Base-by-base conservation (phyloP, 805 yeast genomes). In the Barnettozyma populi region DNA sequence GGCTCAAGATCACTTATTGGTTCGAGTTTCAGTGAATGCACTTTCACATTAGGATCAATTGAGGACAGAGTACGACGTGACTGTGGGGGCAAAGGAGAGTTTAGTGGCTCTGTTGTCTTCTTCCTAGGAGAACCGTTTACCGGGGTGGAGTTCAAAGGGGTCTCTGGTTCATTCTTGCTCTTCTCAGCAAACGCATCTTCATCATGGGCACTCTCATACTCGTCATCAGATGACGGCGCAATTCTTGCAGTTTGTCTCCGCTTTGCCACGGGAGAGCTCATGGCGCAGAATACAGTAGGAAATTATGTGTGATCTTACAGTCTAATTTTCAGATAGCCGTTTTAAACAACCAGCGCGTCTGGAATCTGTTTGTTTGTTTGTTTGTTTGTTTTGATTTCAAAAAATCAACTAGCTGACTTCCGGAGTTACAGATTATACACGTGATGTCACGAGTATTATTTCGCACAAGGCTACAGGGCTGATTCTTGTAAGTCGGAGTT, bases 181-280 rank as follows among this genome's bases (percentile, higher is more conserved):
- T 58, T 56, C 43, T 53, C 54, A 14, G 45, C 27, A 41, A 46
- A 42, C 4, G 52, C 41, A 4, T 39, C 49, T 16, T 53, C 56
- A 5, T 45, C 48, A n/a, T 49, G 52, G 7, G 49, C 52, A 18
- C 46, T 46, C 18, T 35, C 37, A 23, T 32, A 45, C 38, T 53
- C 57, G 18, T 52, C 57, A 2, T 53, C 54, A 3, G 57, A 47
- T 5, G 45, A 45, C 9, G 47, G 48, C 7, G n/a, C 37, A 5
- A 42, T 43, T 25, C 23, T 45, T 14, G 51, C 36, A 5, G 48
- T 36, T 24, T 56, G 51, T 21, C 62, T 46, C 43, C 62, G 55
- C 46, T 59, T 57, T 6, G 61, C 55, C 16, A 54, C 51, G 1
- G 64, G 62, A 1, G 64, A 60, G 45, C 62, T 58, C 62, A 58